A percentile compares a stretch with the other conserved stretches of the same genome.
phyloP scores from a whole-genome alignment of 495 filamentous ascomycete genomes.

The Penicillium arizonense region DNA sequence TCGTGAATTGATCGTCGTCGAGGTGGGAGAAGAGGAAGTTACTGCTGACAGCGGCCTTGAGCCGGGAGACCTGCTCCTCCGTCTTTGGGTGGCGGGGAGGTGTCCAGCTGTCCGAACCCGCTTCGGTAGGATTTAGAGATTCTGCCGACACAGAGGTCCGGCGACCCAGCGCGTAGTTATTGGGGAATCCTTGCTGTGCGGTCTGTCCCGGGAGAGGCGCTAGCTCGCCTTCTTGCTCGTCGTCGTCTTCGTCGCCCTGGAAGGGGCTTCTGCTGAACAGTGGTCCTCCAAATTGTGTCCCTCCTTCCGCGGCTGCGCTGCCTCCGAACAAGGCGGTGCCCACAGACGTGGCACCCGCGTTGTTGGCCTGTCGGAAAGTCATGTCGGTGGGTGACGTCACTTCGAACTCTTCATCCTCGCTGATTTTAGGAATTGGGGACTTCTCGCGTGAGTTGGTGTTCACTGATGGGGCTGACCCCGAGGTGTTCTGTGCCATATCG shows the following conservation, averaged over 20 bases:
- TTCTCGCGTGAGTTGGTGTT: constrained; percentile 33
- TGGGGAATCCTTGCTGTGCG: constrained; percentile 71
- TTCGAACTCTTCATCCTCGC: constrained; percentile 62
- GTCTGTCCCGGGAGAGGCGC: constrained; percentile 32
- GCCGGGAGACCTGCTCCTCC: constrained; percentile 70
- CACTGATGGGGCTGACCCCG: constrained; percentile 58
- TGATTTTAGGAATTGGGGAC: constrained; percentile 47
- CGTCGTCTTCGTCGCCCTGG: constrained; percentile 25
- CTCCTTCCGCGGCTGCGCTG: constrained; percentile 24
- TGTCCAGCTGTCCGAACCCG: constrained; percentile 83
- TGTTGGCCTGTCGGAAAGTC: constrained; percentile 46
- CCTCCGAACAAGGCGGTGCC: constrained; percentile 30
- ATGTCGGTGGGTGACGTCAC: constrained; percentile 62
- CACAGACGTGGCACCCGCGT: constrained; percentile 21
- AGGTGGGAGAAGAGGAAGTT: constrained; percentile 96
- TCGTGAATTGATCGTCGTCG: constrained; percentile 84
- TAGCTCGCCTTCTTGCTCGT: constrained; percentile 23
- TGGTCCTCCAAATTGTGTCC: constrained; percentile 19
- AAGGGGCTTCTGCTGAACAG: constrained; percentile 41
- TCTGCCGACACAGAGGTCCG: constrained; percentile 97
- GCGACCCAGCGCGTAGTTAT: constrained; percentile 88
- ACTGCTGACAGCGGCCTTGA: constrained; percentile 76
- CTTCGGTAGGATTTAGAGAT: constrained; percentile 83
- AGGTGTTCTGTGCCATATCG: constrained; percentile 54
- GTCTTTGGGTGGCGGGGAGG: constrained; percentile 84